Evolutionary conservation across 2,329 filamentous ascomycete genomes (phyloP).

Genomic region (Cryphonectria japonica): DNA sequence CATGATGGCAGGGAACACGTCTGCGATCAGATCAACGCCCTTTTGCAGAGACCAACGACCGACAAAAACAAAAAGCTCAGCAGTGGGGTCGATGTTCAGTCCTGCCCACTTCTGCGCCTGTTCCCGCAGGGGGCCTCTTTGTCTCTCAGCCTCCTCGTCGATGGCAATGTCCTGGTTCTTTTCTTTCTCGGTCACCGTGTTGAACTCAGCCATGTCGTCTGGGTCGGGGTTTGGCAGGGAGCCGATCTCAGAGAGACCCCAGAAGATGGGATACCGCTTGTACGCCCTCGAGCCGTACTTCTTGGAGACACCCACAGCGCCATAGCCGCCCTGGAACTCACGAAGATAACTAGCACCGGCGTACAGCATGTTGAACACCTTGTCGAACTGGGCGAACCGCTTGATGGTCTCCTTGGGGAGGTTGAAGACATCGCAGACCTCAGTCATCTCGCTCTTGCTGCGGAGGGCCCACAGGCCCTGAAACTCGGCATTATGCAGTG

Average conservation of each 20-base stretch:
- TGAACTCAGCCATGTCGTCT: slow-evolving; percentile 63
- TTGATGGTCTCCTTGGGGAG: slow-evolving; percentile 58
- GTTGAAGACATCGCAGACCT: slow-evolving; percentile 67
- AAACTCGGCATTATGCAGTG: slow-evolving; percentile 70
- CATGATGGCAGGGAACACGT: slow-evolving; percentile 64
- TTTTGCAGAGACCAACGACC: slow-evolving; percentile 73
- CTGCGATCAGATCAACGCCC: slow-evolving; percentile 67
- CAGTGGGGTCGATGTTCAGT: slow-evolving; percentile 61
- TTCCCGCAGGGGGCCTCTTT: slow-evolving; percentile 54
- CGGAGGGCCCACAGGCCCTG: slow-evolving; percentile 70
- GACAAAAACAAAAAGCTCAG: slow-evolving; percentile 70
- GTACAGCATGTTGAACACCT: slow-evolving; percentile 68
- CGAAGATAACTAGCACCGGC: slow-evolving; percentile 62
- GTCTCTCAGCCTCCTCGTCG: slow-evolving; percentile 13
- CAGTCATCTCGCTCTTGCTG: slow-evolving; percentile 56
- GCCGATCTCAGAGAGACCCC: slow-evolving; percentile 64
- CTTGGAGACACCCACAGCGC: slow-evolving; percentile 66
- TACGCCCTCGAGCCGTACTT: slow-evolving; percentile 58
- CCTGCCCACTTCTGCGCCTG: slow-evolving; percentile 72
- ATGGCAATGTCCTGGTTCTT: slow-evolving; percentile 37
- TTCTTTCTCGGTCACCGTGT: slow-evolving; percentile 46
- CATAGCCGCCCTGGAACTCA: slow-evolving; percentile 66
- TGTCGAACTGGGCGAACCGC: slow-evolving; percentile 67
- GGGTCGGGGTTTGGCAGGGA: slow-evolving; percentile 66
- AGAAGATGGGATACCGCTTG: slow-evolving; percentile 69